Conservation (phyloP, 179 eudicot genomes). For the Beta corolliflora region DNA sequence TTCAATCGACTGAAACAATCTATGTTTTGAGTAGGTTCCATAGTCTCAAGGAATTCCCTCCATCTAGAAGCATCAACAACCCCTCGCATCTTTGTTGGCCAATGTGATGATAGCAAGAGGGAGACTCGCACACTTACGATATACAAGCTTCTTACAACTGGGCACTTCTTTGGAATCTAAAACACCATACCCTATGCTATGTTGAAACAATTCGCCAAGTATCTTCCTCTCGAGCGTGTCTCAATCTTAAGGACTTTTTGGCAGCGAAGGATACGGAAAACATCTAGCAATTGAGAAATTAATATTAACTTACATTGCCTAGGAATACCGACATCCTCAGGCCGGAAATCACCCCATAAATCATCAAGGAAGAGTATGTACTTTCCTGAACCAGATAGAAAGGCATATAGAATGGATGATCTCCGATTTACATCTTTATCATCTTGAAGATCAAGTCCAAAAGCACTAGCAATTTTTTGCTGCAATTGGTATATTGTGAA, state of each 20-base stretch:
- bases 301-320: slow-evolving; percentile 18
- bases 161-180: background rate
- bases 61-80: slow-evolving; percentile 6
- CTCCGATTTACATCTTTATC: slow-evolving; percentile 17
- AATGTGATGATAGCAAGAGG: slow-evolving; percentile 21
- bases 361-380: slow-evolving; percentile 19
- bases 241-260: slow-evolving; percentile 19
- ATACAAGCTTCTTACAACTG: background rate
- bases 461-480: background rate
- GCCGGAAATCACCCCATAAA: slow-evolving; percentile 19
- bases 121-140: slow-evolving; percentile 15
- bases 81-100: slow-evolving; percentile 13
- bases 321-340: slow-evolving; percentile 27
- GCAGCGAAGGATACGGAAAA: slow-evolving; percentile 19
- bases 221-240: slow-evolving; percentile 16
- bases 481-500: slow-evolving; percentile 14
- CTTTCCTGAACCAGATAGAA: background rate
- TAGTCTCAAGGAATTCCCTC: slow-evolving; percentile 3
- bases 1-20: background rate
- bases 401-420: slow-evolving; percentile 17
- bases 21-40: background rate
- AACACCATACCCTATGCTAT: background rate
- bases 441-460: slow-evolving; percentile 17
- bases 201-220: slow-evolving; percentile 22
- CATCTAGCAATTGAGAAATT: slow-evolving; percentile 14